Base-by-base conservation (phyloP, 2,329 filamentous ascomycete species). In the Arthrocladium fulminans region DNA sequence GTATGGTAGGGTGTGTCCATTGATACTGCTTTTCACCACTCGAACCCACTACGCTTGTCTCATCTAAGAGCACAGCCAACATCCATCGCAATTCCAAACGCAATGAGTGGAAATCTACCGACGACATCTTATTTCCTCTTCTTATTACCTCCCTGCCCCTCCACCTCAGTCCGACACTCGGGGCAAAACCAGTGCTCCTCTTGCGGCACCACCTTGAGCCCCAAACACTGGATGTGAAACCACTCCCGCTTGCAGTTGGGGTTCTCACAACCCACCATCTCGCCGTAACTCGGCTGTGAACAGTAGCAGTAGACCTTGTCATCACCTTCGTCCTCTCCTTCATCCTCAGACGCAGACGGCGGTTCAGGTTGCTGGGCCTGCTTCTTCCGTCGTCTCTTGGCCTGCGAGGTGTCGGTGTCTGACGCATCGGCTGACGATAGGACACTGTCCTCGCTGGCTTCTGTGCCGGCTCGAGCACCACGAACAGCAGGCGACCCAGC, bases 191-290 rank as follows among this genome's bases (percentile, higher is more conserved):
- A 79, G 42, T 73, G 75, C 51, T 76, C 70, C 1, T 76, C 74
- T 41, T 70, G 69, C 0, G 80, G 80, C 55, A 79, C 75, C 56
- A 75, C 74, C 37, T 73, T 77, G 58, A 83, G 66, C 17, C 77
- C 76, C 45, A 81, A 77, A 57, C 80, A 83, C 34, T 73, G 76
- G 62, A 81, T 73, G 68, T 83, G 80, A 63, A 83, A 83, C 80
- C 80, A 83, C 61, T 83, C 79, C 53, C 77, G 74, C 10, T 75
- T 73, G 64, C 80, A 83, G 49, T 72, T 68, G 30, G 80, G 76
- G 60, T 83, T 82, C 61, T 83, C 80, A 59, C 80, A 83, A 10
- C 77, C 80, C 34, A 83, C 76, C 80, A 83, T 83, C 59, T 81
- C 77, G 15, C 80, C 80, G 59, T 81, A 81, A 54, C 73, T 78